Conservation (phyloP, 805 yeast genomes). For the Pichia membranifaciens region DNA sequence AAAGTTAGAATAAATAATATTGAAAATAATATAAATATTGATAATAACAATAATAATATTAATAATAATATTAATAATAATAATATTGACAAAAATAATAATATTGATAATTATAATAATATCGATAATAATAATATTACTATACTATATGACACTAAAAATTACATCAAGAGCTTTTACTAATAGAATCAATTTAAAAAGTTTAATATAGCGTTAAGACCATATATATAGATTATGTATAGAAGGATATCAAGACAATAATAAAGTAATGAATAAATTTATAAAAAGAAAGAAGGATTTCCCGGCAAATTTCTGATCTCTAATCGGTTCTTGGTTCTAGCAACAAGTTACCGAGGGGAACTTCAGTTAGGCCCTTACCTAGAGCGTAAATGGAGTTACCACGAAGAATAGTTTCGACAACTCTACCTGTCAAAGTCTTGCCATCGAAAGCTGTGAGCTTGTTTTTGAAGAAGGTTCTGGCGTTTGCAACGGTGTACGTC, state of each 20-base stretch:
- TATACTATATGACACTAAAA: not conserved
- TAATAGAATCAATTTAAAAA: too few species aligned
- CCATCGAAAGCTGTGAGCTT: slow-evolving; percentile 87
- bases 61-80: slow-evolving; percentile 3
- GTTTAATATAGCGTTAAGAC: too few species aligned
- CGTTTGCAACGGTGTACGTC: slow-evolving; percentile 45
- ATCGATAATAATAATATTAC: not conserved
- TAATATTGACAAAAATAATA: not conserved
- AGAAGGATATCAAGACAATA: too few species aligned
- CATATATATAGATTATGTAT: too few species aligned
- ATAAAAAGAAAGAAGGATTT: not conserved
- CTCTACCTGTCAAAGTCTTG: slow-evolving; percentile 59
- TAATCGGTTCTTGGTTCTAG: slow-evolving; percentile 47
- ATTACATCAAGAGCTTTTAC: not conserved
- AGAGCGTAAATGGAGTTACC: slow-evolving; percentile 63
- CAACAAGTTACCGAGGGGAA: slow-evolving; percentile 54
- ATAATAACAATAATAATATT: slow-evolving; percentile 1
- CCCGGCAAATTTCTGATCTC: not conserved
- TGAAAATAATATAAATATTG: slow-evolving; percentile 1
- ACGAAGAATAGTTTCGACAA: slow-evolving; percentile 72
- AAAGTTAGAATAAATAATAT: not conserved
- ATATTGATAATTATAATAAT: slow-evolving; percentile 3
- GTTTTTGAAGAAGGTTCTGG: slow-evolving; percentile 67
- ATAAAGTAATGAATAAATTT: too few species aligned
- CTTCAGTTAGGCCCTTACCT: slow-evolving; percentile 48